Conservation (phyloP, 352 stramenopile species). For the Phytophthora kernoviae region DNA sequence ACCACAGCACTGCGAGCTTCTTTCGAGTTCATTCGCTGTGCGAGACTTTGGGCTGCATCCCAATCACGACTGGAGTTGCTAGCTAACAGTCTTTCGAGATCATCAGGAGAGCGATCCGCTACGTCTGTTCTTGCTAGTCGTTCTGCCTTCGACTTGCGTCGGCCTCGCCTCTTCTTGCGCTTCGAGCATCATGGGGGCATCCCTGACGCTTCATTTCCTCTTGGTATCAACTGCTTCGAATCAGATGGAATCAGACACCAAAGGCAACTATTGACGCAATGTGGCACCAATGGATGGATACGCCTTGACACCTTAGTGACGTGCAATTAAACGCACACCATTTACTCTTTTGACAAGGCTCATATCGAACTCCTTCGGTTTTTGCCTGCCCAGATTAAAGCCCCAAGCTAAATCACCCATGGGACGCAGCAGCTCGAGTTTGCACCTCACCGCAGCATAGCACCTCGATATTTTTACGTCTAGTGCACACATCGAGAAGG, state of each 20-base stretch:
- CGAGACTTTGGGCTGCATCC: slow-evolving; percentile 65
- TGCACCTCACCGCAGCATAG: no score
- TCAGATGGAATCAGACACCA: no score
- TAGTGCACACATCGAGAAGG: not conserved
- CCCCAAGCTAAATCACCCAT: no score
- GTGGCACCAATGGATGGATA: no score
- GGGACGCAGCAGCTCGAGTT: no score
- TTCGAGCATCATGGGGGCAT: not conserved
- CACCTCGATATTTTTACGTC: slow-evolving; percentile 28
- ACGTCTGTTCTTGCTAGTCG: slow-evolving; percentile 33
- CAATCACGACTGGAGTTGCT: slow-evolving; percentile 51
- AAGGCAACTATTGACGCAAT: no score
- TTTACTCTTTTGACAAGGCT: no score
- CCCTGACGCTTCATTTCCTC: slow-evolving; percentile 22
- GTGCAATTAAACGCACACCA: no score
- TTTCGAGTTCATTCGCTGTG: slow-evolving; percentile 38
- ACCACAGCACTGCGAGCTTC: slow-evolving; percentile 51
- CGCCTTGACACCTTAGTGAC: no score
- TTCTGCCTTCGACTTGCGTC: slow-evolving; percentile 58
- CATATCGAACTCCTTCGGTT: no score
- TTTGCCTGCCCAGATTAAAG: no score
- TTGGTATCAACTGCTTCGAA: no score
- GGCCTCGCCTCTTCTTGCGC: slow-evolving; percentile 41
- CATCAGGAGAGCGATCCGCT: slow-evolving; percentile 6
- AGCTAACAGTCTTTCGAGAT: slow-evolving; percentile 29